Percentiles rank a stretch among this genome's conserved stretches.
Conservation (phyloP, 176 grass and related monocot genomes). For the maize (Zea mays) region Zm-B73-REFERENCE-NAM-5.0 NC_050100.1:78717501-78718000, state of each 20-base stretch:
- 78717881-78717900: constrained; percentile 85
- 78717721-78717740: not conserved
- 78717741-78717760: not conserved
- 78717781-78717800: not conserved
- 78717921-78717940: not conserved
- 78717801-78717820: constrained; percentile 74
- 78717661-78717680: not conserved
- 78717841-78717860: constrained; percentile 78
- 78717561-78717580: not conserved
- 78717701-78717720: not conserved
- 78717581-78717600: not conserved
- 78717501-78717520: not conserved
- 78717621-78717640: constrained; percentile 1
- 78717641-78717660: not conserved
- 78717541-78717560: not conserved
- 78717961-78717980: not conserved
- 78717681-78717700: not conserved
- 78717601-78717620: not conserved
- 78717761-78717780: constrained; percentile 13
- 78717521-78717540: not conserved
- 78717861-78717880: constrained; percentile 87
- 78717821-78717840: constrained; percentile 66
- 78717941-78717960: not conserved
- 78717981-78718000: not conserved
- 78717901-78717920: constrained; percentile 38